Evolutionary conservation across 2,329 filamentous ascomycete genomes (phyloP), one percentile per base, ranked within the genome.

Genomic region (Ceratocystis colombiana): DNA sequence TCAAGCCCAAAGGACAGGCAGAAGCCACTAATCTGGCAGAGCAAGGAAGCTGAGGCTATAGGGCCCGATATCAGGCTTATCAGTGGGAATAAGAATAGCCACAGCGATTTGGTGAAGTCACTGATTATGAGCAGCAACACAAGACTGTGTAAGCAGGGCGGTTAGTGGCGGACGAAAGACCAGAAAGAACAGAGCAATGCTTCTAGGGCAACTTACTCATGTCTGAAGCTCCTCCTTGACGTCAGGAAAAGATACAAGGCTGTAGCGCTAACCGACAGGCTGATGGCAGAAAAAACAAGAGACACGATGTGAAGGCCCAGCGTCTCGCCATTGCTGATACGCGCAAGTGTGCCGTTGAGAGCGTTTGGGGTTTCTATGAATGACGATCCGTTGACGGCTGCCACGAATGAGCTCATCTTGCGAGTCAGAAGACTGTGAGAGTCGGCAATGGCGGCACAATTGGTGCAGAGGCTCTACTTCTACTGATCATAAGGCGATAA

Each of bases 121-220:
- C 86, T 87, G 68, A 85, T 80, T 61, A 93, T 85, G 15, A 92
- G 77, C 48, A 90, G 75, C 79, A 92, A 84, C 67, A 93, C 87
- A 65, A 93, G 79, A 69, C 87, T 89, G 30, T 15, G 50, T 22
- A 22, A 25, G 2, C 10, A 57, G 50, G 7, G 17, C 10, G 33
- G 12, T 22, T 8, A 66, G 3, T 30, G 3, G 44, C 17, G 41
- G 7, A 48, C 33, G 28, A 20, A 41, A 20, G 50, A 17, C 46
- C 55, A 22, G 37, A 68, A 20, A 55, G 15, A 28, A 12, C 33
- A 3, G 33, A 25, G 3, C 8, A 55, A 25, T 12, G 20, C 45
- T 48, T 4, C 7, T 25, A 15, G 50, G 50, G 20, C 50, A 37
- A 76, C 82, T 76, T 76, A 86, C 85, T 87, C 84, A 73, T 91